Evolutionary conservation across 139 green algal species (phyloP).

Genomic region (Micromonas commoda): DNA sequence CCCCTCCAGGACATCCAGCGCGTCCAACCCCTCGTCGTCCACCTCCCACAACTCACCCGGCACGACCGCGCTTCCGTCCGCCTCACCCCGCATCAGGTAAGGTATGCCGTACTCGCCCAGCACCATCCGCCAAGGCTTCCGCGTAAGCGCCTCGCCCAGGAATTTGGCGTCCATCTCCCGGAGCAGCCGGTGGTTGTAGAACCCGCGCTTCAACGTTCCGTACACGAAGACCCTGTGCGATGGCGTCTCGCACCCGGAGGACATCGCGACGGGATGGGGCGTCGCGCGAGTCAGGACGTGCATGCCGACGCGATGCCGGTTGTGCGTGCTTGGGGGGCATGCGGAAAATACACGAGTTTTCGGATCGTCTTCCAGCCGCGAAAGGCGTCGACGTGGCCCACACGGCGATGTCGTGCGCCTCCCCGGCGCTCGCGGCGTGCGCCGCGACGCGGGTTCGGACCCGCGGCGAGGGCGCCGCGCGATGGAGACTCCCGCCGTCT

Average conservation of each 20-base stretch:
- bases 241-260: too few species aligned
- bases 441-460: too few species aligned
- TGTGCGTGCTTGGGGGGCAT: too few species aligned
- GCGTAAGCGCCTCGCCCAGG: slow-evolving; percentile 27
- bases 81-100: slow-evolving; percentile 28
- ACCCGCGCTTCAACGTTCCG: slow-evolving; percentile 39
- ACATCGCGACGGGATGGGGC: neutral
- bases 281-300: neutral
- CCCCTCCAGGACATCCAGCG: slow-evolving; percentile 32
- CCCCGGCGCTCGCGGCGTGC: too few species aligned
- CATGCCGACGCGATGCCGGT: neutral
- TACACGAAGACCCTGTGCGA: slow-evolving; percentile 37
- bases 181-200: slow-evolving; percentile 37
- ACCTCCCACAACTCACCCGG: slow-evolving; percentile 32
- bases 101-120: slow-evolving; percentile 30
- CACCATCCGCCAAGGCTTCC: slow-evolving; percentile 17
- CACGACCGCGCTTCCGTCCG: slow-evolving; percentile 8
- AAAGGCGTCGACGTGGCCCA: too few species aligned
- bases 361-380: too few species aligned
- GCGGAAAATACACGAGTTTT: too few species aligned
- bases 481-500: too few species aligned
- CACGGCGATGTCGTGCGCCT: too few species aligned
- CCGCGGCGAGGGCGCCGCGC: too few species aligned
- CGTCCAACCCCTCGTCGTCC: slow-evolving; percentile 5
- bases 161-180: slow-evolving; percentile 9